Base-by-base conservation (phyloP, 345 rosid species). In the Anastatica hierochuntica region DNA sequence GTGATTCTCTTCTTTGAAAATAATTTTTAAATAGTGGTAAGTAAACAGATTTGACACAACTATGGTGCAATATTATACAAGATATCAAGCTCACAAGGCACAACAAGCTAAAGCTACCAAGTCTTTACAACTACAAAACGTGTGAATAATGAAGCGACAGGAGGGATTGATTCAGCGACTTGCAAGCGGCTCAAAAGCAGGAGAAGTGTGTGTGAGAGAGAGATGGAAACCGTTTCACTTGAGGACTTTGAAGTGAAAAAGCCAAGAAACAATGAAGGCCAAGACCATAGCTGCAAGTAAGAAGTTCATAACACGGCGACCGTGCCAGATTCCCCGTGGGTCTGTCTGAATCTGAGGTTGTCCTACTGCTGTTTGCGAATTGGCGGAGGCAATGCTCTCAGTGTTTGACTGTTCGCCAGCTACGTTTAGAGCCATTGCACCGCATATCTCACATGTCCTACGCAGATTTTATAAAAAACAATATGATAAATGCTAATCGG, bases 361-460 rank as follows among this genome's bases (percentile, higher is more conserved):
- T 53, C 68, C 68, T 14, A 62, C 43, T 58, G 67, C 51, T 37
- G 77, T 55, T 53, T 66, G 69, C 21, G 74, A 42, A 21, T 72
- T 46, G 31, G 66, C 56, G 10, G 71, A 37, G 12, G 21, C 60
- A 21, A n/a, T 26, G 14, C 63, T 65, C 23, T 64, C 67, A 27
- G 60, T 61, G 58, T 60, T 70, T 10, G 69, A 43, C 47, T 60
- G 78, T 21, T 72, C 79, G 0, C 78, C 72, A 30, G 69, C 72
- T 39, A 82, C 67, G 51, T 73, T 73, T 10, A 66, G 23, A 30
- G 84, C 84, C 49, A 72, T 71, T 41, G 68, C 63, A n/a, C 80
- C 80, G 31, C 88, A 79, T 20, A 81, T 81, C 77, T 81, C 88
- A 47, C 88, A 81, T 39, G 51, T 70, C 73, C 88, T 81, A 62